A percentile compares a stretch with the other conserved stretches of the same genome.
Evolutionary conservation across 2,329 filamentous ascomycete genomes (phyloP).

Genomic region (Decorospora gaudefroyi): DNA sequence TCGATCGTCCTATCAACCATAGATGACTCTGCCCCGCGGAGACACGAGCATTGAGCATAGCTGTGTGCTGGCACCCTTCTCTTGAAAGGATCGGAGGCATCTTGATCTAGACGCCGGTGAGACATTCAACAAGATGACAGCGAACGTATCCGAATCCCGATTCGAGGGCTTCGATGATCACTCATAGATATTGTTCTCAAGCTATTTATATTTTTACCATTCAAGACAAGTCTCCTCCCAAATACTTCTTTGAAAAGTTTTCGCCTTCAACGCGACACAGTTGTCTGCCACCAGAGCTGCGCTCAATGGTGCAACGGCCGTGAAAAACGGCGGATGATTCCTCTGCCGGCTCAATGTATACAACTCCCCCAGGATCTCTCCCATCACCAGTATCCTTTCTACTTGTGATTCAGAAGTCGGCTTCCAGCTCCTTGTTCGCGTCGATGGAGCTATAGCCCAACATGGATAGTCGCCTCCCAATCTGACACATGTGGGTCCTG

Average conservation of each 20-base stretch:
- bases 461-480: slow-evolving; percentile 51
- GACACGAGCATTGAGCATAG: slow-evolving; percentile 45
- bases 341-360: slow-evolving; percentile 55
- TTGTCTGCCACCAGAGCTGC: slow-evolving; percentile 58
- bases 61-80: slow-evolving; percentile 15
- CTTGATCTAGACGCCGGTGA: slow-evolving; percentile 29
- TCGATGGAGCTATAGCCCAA: slow-evolving; percentile 50
- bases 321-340: slow-evolving; percentile 55
- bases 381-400: slow-evolving; percentile 47
- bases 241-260: slow-evolving; percentile 7
- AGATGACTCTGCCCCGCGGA: slow-evolving; percentile 47
- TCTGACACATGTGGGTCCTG: slow-evolving; percentile 46
- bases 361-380: slow-evolving; percentile 49
- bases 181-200: slow-evolving; percentile 49
- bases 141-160: slow-evolving; percentile 57
- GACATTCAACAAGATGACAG: slow-evolving; percentile 46
- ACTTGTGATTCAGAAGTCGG: slow-evolving; percentile 52
- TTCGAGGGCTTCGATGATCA: slow-evolving; percentile 52
- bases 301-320: slow-evolving; percentile 40
- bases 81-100: slow-evolving; percentile 45
- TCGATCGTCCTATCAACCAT: slow-evolving; percentile 66
- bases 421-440: slow-evolving; percentile 44
- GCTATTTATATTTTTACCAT: too few species aligned
- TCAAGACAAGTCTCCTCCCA: too few species aligned
- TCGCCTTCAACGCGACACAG: slow-evolving; percentile 57